Conservation (phyloP, 2,329 filamentous ascomycete genomes). For the Alternaria sp. region DNA sequence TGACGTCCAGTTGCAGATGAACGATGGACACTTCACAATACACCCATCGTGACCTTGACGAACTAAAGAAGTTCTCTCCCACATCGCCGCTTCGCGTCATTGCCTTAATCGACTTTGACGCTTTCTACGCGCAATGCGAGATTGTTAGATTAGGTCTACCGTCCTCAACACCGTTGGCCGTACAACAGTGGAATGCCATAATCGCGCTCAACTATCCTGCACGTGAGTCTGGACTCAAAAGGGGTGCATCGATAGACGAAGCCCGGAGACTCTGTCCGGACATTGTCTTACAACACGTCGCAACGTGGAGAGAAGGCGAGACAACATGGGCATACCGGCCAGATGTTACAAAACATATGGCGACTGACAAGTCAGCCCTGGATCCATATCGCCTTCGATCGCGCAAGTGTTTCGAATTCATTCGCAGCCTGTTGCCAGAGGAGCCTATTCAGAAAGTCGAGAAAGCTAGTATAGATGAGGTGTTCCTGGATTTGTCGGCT, state of each 20-base stretch:
- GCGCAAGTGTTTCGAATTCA: constrained; percentile 78
- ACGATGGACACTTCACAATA: not conserved
- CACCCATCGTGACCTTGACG: not conserved
- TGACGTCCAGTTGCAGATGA: not conserved
- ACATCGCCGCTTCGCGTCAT: constrained; percentile 80
- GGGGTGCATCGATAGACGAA: constrained; percentile 80
- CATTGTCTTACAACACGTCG: constrained; percentile 88
- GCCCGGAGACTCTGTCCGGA: constrained; percentile 86
- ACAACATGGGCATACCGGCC: constrained; percentile 89
- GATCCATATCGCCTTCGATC: constrained; percentile 91
- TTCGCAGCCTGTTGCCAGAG: constrained; percentile 75
- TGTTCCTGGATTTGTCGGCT: constrained; percentile 89
- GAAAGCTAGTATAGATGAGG: constrained; percentile 95
- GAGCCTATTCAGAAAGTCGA: constrained; percentile 75
- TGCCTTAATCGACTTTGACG: constrained; percentile 93
- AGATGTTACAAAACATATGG: constrained; percentile 80
- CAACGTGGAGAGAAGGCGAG: constrained; percentile 92
- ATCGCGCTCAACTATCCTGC: constrained; percentile 98
- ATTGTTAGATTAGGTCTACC: constrained; percentile 81
- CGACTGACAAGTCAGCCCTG: constrained; percentile 89
- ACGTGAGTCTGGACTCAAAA: constrained; percentile 77
- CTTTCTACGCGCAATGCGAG: constrained; percentile 94
- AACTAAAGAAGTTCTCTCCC: not conserved
- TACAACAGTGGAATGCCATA: constrained; percentile 93
- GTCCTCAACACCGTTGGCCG: constrained; percentile 82